A percentile compares a stretch with the other conserved stretches of the same genome.
phyloP scores from a whole-genome alignment of 305 asterid genomes.

The Solanum aculeatissimum region DNA sequence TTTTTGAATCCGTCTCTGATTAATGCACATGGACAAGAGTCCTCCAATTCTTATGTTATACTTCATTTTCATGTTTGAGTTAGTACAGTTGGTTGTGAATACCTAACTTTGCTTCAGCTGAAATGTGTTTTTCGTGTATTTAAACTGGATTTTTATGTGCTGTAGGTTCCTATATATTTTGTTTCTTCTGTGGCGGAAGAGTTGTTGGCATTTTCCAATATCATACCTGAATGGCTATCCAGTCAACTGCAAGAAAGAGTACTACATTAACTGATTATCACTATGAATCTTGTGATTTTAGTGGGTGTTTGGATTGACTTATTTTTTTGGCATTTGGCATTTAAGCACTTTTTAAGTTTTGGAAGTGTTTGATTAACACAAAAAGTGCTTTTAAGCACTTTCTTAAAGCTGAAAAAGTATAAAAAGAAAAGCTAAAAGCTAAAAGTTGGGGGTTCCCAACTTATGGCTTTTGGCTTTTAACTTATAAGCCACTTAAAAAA shows the following conservation, averaged over 20 bases:
- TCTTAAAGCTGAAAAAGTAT: too few species aligned
- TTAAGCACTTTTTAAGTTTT: too few species aligned
- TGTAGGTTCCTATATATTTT: conserved; percentile 70
- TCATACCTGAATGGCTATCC: conserved; percentile 88
- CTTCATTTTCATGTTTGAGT: not conserved
- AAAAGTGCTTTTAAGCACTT: too few species aligned
- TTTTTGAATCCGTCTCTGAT: not conserved
- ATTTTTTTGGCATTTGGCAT: too few species aligned
- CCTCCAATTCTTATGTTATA: not conserved
- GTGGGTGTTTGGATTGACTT: too few species aligned
- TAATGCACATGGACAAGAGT: not conserved
- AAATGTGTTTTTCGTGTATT: not conserved
- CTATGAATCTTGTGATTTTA: conserved; percentile 1
- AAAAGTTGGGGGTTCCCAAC: too few species aligned
- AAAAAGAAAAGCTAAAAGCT: too few species aligned
- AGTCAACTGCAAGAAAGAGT: conserved; percentile 60
- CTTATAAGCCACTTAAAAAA: too few species aligned
- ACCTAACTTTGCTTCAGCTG: not conserved
- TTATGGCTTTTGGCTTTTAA: too few species aligned
- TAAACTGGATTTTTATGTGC: not conserved
- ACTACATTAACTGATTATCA: conserved; percentile 8
- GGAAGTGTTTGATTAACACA: too few species aligned
- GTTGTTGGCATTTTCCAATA: conserved; percentile 53
- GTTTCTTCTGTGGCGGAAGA: conserved; percentile 84
- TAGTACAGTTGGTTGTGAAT: not conserved